Conservation (phyloP, 2,329 filamentous ascomycete genomes). For the Pestalotiopsis sp. region DNA sequence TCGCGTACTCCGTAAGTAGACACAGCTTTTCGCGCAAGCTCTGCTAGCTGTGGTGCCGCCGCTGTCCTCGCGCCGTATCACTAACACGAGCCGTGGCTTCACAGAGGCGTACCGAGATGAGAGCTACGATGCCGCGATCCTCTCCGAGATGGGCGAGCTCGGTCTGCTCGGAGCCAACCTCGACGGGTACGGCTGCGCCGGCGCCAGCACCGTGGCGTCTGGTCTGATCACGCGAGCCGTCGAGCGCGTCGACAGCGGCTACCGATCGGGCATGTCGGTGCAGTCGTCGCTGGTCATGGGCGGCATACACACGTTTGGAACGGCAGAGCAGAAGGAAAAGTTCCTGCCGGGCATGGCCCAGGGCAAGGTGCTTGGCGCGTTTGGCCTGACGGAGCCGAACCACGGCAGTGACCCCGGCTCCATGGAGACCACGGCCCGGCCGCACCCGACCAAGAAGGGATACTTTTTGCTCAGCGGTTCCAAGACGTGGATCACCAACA, state of each 20-base stretch:
- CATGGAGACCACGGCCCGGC: constrained; percentile 86
- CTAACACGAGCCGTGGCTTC: constrained; percentile 43
- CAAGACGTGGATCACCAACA: constrained; percentile 97
- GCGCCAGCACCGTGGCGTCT: constrained; percentile 84
- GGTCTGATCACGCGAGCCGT: constrained; percentile 89
- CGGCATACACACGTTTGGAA: constrained; percentile 84
- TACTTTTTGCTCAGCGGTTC: constrained; percentile 78
- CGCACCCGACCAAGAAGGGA: constrained; percentile 81
- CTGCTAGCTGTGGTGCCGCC: background rate
- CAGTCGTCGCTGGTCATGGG: constrained; percentile 94
- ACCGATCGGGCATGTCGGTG: constrained; percentile 90
- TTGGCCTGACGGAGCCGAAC: constrained; percentile 90
- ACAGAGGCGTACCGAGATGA: constrained; percentile 68
- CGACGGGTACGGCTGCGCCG: constrained; percentile 85
- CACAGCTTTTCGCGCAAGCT: background rate
- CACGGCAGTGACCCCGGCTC: constrained; percentile 90
- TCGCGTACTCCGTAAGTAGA: constrained; percentile 74
- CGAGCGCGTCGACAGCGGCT: constrained; percentile 88
- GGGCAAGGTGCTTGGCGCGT: constrained; percentile 81
- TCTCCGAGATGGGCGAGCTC: constrained; percentile 89
- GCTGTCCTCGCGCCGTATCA: background rate
- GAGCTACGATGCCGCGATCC: constrained; percentile 81
- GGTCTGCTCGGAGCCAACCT: constrained; percentile 88
- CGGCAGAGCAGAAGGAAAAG: constrained; percentile 83
- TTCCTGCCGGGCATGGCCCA: constrained; percentile 81